These are phyloP conservation scores for Trametes cubensis DNA, from an alignment of 768 basidiomycete genomes.

Conservation along the genomic window DNA sequence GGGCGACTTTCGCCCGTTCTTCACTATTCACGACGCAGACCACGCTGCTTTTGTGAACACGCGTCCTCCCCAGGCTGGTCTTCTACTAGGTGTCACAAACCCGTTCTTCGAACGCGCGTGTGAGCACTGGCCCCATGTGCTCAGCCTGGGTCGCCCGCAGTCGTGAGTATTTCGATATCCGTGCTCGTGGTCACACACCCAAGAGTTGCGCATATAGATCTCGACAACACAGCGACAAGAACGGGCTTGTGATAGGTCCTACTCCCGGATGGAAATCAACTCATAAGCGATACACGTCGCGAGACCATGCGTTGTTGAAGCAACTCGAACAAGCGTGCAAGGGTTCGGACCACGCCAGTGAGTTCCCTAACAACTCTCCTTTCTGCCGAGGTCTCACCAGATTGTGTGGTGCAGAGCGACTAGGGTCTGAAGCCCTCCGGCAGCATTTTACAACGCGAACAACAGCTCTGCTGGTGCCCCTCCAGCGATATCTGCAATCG, in stretches of 20 bases:
- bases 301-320: constrained; percentile 76
- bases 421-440: constrained; percentile 67
- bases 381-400: background rate
- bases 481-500: constrained; percentile 89
- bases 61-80: constrained; percentile 74
- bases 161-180: constrained; percentile 41
- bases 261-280: constrained; percentile 76
- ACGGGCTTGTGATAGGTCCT: constrained; percentile 44
- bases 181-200: background rate
- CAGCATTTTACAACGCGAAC: constrained; percentile 86
- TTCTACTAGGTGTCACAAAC: constrained; percentile 85
- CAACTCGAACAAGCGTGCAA: constrained; percentile 64
- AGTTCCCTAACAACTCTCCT: constrained; percentile 31
- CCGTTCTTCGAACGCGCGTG: constrained; percentile 82
- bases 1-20: constrained; percentile 89
- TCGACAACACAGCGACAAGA: constrained; percentile 9
- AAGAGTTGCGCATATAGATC: background rate
- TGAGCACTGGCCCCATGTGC: constrained; percentile 82
- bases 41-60: constrained; percentile 75
- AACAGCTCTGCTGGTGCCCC: constrained; percentile 81
- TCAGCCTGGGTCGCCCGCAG: constrained; percentile 62
- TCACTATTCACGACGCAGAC: constrained; percentile 96
- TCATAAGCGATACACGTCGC: constrained; percentile 83
- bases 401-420: constrained; percentile 47
- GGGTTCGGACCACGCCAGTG: constrained; percentile 54